These are phyloP conservation scores for Fusarium odoratissimum DNA, from an alignment of 2,329 filamentous ascomycete species.

Conservation along the genomic window DNA sequence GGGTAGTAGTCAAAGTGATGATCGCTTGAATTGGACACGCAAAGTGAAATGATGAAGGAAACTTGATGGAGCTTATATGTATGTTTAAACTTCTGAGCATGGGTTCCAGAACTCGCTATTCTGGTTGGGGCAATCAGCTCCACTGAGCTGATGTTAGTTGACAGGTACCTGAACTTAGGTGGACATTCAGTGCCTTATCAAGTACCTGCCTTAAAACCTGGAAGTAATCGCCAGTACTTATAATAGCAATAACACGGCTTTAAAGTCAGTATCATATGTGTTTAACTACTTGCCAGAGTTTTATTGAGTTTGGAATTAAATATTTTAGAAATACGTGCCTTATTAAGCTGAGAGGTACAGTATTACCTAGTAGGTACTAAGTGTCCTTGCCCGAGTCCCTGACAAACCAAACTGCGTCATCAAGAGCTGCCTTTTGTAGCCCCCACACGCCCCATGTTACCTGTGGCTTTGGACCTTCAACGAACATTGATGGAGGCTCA, in stretches of 20 bases:
- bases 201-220: background rate
- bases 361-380: background rate
- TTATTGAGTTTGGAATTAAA: background rate
- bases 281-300: background rate
- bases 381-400: background rate
- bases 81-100: slow-evolving; percentile 4
- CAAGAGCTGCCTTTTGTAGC: slow-evolving; percentile 49
- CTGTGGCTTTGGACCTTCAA: slow-evolving; percentile 22
- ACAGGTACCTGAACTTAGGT: background rate
- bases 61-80: slow-evolving; percentile 26
- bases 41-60: slow-evolving; percentile 21
- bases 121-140: slow-evolving; percentile 18
- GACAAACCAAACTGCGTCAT: slow-evolving; percentile 50
- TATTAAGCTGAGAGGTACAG: background rate
- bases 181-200: background rate
- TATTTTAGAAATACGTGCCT: background rate
- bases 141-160: background rate
- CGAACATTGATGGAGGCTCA: slow-evolving; percentile 23
- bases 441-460: slow-evolving; percentile 37
- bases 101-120: slow-evolving; percentile 2
- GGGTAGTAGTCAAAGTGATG: background rate
- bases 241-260: background rate
- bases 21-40: slow-evolving; percentile 5
- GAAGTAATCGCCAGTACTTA: background rate
- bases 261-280: background rate